Evolutionary conservation across 345 rosid genomes (phyloP), one percentile per base, ranked within the genome.

Genomic region (Eucalyptus dawsonii): DNA sequence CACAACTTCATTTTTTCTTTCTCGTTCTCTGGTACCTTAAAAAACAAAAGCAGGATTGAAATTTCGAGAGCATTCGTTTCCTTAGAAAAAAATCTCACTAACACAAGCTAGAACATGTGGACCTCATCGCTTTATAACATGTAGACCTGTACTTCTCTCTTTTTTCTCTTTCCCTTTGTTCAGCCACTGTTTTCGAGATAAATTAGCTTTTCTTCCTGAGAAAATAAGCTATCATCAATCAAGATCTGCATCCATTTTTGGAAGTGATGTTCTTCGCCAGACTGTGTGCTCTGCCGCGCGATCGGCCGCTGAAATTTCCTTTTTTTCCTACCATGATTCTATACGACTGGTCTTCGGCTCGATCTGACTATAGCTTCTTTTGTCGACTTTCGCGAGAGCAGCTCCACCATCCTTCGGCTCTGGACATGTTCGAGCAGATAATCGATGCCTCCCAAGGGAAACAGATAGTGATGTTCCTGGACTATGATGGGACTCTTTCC

Each of bases 401-500:
- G 98, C 88, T 92, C 60, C 91, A 90, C 51, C 97, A 97, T 89
- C 99, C 99, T 16, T 97, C 99, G 45, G 99, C 99, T 50, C 54
- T 97, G 87, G 95, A 91, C 24, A 94, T 92, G 96, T 97, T 97
- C 56, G 94, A 94, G 88, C 91, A 93, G 83, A 97, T 97, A 81
- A 93, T 91, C 29, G 93, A 93, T 85, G 95, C 94, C 80, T 95
- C 99, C 1, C 89, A 83, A 88, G 99, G 99, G 88, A 97, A 97
- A 89, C 95, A 97, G 86, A 96, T 97, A 24, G 98, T 96, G 17
- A 95, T 97, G 99, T 97, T 97, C 89, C 92, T 97, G 56, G 99
- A 97, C 69, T 97, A 97, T 37, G 99, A 97, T 67, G 99, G 99
- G 69, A 97, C 99, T 25, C 98, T 97, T 81, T 97, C 99, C 4